Conservation (phyloP, 2,329 filamentous ascomycete species). For the Diaporthe ampelina region DNA sequence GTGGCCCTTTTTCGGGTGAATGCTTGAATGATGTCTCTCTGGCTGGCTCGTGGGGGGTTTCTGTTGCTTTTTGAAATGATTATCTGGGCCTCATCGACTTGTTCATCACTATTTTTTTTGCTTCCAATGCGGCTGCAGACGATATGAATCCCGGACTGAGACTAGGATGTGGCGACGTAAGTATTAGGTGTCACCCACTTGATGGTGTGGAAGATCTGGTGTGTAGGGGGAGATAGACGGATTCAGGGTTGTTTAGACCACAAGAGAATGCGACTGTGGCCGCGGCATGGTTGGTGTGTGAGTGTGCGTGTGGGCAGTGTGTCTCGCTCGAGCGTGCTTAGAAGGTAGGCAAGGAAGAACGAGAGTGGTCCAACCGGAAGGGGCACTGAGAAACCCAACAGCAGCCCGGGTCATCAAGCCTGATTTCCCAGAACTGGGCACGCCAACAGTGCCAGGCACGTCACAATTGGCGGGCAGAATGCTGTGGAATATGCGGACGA, state of each 20-base stretch:
- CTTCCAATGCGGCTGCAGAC: not conserved
- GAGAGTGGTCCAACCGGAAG: no score
- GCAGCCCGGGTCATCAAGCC: not conserved
- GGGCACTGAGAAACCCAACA: no score
- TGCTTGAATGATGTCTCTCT: not conserved
- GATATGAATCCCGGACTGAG: not conserved
- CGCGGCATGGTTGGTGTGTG: not conserved
- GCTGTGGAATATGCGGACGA: not conserved
- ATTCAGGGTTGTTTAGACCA: no score
- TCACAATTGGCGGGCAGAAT: not conserved
- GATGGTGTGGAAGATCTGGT: not conserved
- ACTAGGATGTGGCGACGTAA: not conserved
- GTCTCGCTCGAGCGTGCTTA: no score
- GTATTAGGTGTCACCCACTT: no score
- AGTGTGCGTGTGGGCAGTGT: no score
- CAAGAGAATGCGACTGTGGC: not conserved
- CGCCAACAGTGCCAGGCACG: not conserved
- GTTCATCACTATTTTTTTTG: fast-evolving
- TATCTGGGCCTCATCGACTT: not conserved
- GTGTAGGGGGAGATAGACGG: no score
- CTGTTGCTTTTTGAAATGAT: not conserved
- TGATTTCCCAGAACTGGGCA: not conserved
- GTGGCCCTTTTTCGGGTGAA: not conserved
- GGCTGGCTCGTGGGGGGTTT: no score
- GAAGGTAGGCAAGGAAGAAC: no score